A percentile compares a stretch with the other conserved stretches of the same genome.
Evolutionary conservation across 1,284 basidiomycete species (phyloP).

Genomic region (Cutaneotrichosporon arboriforme): DNA sequence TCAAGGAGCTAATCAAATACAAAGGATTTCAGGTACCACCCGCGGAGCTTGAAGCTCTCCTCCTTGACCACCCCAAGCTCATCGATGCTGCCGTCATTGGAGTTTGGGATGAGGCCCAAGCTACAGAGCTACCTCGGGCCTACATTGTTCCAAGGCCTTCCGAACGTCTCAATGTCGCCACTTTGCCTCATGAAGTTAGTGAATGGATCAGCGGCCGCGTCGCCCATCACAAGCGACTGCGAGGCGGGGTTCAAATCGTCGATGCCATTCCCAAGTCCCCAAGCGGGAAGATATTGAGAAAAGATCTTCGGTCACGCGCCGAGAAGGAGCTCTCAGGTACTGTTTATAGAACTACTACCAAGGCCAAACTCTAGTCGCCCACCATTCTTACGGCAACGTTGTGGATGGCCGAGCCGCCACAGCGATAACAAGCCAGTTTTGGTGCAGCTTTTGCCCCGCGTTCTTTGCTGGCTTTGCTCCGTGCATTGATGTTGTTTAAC

Average conservation of each 20-base stretch:
- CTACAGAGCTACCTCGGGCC: conserved; percentile 51
- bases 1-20: conserved; percentile 80
- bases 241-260: conserved; percentile 51
- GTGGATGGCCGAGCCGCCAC: too few species aligned
- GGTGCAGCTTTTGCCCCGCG: too few species aligned
- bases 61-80: conserved; percentile 65
- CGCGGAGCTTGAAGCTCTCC: conserved; percentile 69
- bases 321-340: conserved; percentile 8
- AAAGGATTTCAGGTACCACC: conserved; percentile 59
- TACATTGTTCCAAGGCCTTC: conserved; percentile 41
- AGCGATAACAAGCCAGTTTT: too few species aligned
- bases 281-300: conserved; percentile 41
- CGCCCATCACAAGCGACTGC: conserved; percentile 49
- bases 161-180: conserved; percentile 35
- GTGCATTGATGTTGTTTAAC: too few species aligned
- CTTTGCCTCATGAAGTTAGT: conserved; percentile 53
- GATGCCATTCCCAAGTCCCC: conserved; percentile 50
- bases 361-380: conserved; percentile 3
- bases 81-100: conserved; percentile 68
- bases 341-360: too few species aligned
- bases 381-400: too few species aligned
- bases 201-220: conserved; percentile 60
- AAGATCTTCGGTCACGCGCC: conserved; percentile 14
- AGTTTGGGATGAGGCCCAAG: conserved; percentile 57
- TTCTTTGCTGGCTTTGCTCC: too few species aligned